Percentiles rank a stretch among this genome's conserved stretches.
Conservation (phyloP, 257 asterid genomes). For the Gentiana macrophylla region DNA sequence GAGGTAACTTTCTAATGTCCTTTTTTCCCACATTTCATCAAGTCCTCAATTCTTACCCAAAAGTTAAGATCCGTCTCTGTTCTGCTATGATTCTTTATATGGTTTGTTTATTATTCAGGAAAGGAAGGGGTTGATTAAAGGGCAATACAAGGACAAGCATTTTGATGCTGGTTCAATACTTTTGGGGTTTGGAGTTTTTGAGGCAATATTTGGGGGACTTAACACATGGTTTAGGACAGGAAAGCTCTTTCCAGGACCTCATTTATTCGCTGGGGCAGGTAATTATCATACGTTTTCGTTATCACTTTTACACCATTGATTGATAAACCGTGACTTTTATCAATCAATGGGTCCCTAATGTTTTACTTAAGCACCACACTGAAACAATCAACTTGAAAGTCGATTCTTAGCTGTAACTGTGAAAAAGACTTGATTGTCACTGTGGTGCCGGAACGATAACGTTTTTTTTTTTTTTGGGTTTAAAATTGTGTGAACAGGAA, state of each 20-base stretch:
- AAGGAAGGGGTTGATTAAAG: conserved; percentile 74
- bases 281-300: background rate
- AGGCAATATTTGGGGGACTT: conserved; percentile 62
- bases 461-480: background rate
- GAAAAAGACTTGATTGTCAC: too few relatives aligned
- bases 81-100: too few relatives aligned
- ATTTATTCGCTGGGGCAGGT: conserved; percentile 90
- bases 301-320: background rate
- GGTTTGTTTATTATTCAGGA: conserved; percentile 31
- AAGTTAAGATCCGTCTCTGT: too few relatives aligned
- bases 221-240: conserved; percentile 85
- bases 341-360: background rate
- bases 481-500: conserved; percentile 31
- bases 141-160: conserved; percentile 80
- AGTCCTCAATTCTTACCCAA: conserved; percentile 11
- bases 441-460: too few relatives aligned
- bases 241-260: conserved; percentile 97
- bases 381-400: background rate
- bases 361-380: background rate
- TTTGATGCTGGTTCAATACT: conserved; percentile 82
- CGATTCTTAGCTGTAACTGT: too few relatives aligned
- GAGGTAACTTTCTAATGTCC: conserved; percentile 31
- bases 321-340: background rate
- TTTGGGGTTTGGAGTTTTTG: conserved; percentile 78
- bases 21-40: conserved; percentile 1